These are phyloP conservation scores for Lindgomyces ingoldianus DNA, from an alignment of 495 filamentous ascomycete genomes.

Conservation along the genomic window DNA sequence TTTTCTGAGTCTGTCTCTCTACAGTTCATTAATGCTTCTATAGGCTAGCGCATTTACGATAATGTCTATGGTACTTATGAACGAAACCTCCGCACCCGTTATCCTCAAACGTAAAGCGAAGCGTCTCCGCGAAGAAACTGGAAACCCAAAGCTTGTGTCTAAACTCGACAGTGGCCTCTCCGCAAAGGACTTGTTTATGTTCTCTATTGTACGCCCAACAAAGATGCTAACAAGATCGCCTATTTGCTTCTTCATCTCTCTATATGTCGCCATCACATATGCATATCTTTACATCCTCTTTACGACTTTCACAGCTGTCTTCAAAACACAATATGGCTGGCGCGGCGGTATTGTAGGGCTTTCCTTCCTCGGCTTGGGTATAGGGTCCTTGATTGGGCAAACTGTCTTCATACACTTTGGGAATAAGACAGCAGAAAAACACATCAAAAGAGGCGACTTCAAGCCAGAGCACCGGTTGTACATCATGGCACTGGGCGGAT, in stretches of 20 bases:
- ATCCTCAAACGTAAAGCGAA: slow-evolving; percentile 41
- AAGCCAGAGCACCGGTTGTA: slow-evolving; percentile 43
- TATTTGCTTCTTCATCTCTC: slow-evolving; percentile 64
- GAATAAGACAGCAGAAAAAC: slow-evolving; percentile 33
- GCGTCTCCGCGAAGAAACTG: slow-evolving; percentile 39
- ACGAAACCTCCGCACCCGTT: slow-evolving; percentile 39
- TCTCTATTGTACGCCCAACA: slow-evolving; percentile 53
- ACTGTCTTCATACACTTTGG: slow-evolving; percentile 32
- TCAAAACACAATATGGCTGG: slow-evolving; percentile 54
- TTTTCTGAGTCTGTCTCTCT: not conserved
- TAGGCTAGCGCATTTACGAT: slow-evolving; percentile 36
- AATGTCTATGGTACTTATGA: slow-evolving; percentile 33
- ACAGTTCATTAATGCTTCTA: not conserved
- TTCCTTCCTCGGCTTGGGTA: slow-evolving; percentile 42
- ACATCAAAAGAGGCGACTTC: slow-evolving; percentile 28
- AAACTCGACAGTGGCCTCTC: slow-evolving; percentile 42
- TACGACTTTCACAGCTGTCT: slow-evolving; percentile 68
- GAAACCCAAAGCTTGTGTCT: slow-evolving; percentile 41
- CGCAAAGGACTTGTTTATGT: slow-evolving; percentile 44
- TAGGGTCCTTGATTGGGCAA: slow-evolving; percentile 38
- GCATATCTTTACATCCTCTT: slow-evolving; percentile 80
- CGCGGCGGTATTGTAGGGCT: slow-evolving; percentile 37
- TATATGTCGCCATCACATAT: slow-evolving; percentile 76
- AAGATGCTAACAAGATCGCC: slow-evolving; percentile 58
- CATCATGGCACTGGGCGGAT: slow-evolving; percentile 34